Evolutionary conservation across 148 eudicot genomes (phyloP).

Genomic region (Chenopodium suecicum): DNA sequence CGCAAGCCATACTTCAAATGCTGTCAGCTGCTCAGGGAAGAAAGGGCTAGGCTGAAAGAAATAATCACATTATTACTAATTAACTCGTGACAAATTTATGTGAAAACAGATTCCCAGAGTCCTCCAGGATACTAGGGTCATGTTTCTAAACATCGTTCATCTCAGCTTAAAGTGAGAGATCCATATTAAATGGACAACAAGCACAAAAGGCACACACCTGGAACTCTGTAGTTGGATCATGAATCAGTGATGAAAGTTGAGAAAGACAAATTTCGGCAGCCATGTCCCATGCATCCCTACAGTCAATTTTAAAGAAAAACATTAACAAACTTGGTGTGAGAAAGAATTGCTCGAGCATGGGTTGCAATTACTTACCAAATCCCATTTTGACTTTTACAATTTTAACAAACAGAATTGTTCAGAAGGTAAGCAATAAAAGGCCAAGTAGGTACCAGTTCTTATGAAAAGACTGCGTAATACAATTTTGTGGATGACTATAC

Average conservation of each 20-base stretch:
- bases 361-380: background rate
- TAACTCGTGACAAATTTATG: background rate
- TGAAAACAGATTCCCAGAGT: background rate
- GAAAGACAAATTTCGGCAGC: slow-evolving; percentile 98
- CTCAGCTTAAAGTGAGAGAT: background rate
- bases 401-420: background rate
- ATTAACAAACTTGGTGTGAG: slow-evolving; percentile 11
- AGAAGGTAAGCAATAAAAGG: background rate
- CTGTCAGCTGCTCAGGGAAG: slow-evolving; percentile 91
- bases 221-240: slow-evolving; percentile 82
- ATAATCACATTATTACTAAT: background rate
- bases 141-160: background rate
- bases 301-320: slow-evolving; percentile 8
- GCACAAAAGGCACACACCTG: slow-evolving; percentile 47
- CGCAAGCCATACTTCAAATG: slow-evolving; percentile 99
- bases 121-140: background rate
- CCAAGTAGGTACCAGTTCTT: background rate
- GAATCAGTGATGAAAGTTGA: slow-evolving; percentile 78
- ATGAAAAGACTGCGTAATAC: too few relatives aligned
- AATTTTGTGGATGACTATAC: too few relatives aligned
- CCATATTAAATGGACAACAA: background rate
- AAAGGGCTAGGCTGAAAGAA: slow-evolving; percentile 87
- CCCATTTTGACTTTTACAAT: background rate
- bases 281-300: slow-evolving; percentile 99
- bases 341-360: background rate